Evolutionary conservation across 208 protist species (phyloP).

Genomic region (Trypanosomatidae sp.): DNA sequence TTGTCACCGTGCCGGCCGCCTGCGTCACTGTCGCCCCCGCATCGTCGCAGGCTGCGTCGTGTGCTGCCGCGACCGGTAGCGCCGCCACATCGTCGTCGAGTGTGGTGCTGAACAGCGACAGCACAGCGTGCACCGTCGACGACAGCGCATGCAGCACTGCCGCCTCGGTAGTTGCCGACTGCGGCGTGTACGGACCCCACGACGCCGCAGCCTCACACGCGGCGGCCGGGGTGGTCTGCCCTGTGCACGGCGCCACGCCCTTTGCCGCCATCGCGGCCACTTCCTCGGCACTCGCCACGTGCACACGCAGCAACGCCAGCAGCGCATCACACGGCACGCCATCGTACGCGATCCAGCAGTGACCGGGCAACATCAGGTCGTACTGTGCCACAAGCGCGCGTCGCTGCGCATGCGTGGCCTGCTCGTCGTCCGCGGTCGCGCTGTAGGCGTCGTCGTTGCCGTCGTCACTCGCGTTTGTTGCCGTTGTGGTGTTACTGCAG

Average conservation of each 20-base stretch:
- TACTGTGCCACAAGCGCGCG: constrained; percentile 24
- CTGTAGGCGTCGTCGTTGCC: too few species aligned
- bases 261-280: constrained; percentile 43
- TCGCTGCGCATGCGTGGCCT: constrained; percentile 38
- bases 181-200: constrained; percentile 33
- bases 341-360: constrained; percentile 42
- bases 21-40: too few species aligned
- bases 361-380: constrained; percentile 21
- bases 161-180: constrained; percentile 41
- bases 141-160: constrained; percentile 26
- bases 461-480: background rate
- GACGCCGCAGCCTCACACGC: too few species aligned
- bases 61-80: constrained; percentile 19
- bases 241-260: too few species aligned
- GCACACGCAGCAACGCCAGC: constrained; percentile 55
- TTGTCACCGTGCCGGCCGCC: too few species aligned
- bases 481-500: background rate
- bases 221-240: too few species aligned
- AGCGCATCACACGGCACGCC: constrained; percentile 52
- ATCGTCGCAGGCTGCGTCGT: too few species aligned
- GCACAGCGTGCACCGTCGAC: constrained; percentile 28
- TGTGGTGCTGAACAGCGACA: constrained; percentile 42
- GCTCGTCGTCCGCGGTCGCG: background rate
- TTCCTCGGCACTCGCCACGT: constrained; percentile 56
- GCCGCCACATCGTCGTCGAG: constrained; percentile 45